Base-by-base conservation (phyloP, 306 rosid genomes). In the Pyrus bretschneideri region DNA sequence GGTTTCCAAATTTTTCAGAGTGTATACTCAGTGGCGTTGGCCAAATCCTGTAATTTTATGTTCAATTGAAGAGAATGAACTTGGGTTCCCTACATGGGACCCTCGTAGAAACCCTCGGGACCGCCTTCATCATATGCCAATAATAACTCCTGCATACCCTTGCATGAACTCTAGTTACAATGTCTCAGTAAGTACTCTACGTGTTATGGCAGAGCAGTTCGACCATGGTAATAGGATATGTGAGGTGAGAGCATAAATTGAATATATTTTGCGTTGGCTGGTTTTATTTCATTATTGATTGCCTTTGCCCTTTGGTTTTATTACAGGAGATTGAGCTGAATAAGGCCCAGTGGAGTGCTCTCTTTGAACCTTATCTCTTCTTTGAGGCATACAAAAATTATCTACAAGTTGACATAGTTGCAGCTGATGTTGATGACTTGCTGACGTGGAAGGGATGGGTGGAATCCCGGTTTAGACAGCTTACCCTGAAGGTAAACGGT, bases 141-240 rank as follows among this genome's bases (percentile, higher is more conserved):
- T 95, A 74, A 92, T 95, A 71, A 95, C 99, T 84, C 99, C 99
- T 55, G 96, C 99, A 52, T 95, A 95, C 88, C 99, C 99, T 71
- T 90, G 99, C 89, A 95, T 95, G 97, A 95, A 95, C 82, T 95
- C 99, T 83, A 95, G 99, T 83, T 95, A 92, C 83, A 95, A 92
- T 84, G 99, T 92, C 69, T 95, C 99, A 2, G 81, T 87, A 79
- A 95, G 99, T 87, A 95, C 99, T 70, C 90, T 92, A n/a, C 96
- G 99, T 76, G 99, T 92, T 79, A 95, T 95, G 92, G 85, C 81
- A 87, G 97, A 95, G 78, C 99, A 95, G 86, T 95, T 95, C 83
- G 68, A 76, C 62, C 76, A 79, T 81, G 98, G 96, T 80, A 86
- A 90, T 85, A 89, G 55, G 80, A 89, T 90, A 69, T 92, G 97